Percentiles rank a stretch among this genome's conserved stretches.
These are phyloP conservation scores for Moricandia moricandioides DNA, from an alignment of 345 rosid genomes.

Conservation along the genomic window DNA sequence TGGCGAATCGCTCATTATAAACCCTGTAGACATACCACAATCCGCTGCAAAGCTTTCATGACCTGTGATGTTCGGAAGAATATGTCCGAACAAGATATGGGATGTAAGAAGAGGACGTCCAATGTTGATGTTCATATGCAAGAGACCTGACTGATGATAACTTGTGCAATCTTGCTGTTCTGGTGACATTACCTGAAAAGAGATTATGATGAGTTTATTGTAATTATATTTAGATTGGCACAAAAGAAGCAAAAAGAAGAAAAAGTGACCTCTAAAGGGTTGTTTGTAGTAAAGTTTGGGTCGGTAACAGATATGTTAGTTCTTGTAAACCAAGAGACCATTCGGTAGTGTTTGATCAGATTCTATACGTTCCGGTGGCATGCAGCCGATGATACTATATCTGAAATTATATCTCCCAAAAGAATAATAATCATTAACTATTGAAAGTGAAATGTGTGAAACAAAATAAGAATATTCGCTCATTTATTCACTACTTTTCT, in stretches of 20 bases:
- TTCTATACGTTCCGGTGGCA: conserved; percentile 37
- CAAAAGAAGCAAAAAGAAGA: neutral
- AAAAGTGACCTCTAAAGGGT: conserved; percentile 16
- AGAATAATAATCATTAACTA: no score
- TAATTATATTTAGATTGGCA: neutral
- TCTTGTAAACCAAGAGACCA: conserved; percentile 32
- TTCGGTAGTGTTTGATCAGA: conserved; percentile 43
- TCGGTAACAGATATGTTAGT: conserved; percentile 15
- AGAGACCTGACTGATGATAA: conserved; percentile 12
- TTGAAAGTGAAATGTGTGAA: no score
- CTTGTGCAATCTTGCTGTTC: conserved; percentile 49
- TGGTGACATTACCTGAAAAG: conserved; percentile 50
- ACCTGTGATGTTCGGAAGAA: conserved; percentile 54
- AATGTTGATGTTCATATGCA: conserved; percentile 27
- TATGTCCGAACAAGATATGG: conserved; percentile 37
- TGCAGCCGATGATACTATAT: conserved; percentile 48
- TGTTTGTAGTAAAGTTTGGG: conserved; percentile 24
- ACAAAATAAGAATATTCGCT: no score
- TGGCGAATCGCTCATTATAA: conserved; percentile 59
- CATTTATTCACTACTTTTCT: no score
- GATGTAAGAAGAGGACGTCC: conserved; percentile 40
- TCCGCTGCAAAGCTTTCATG: conserved; percentile 53
- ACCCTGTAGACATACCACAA: conserved; percentile 53
- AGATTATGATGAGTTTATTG: neutral
- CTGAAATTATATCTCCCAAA: no score